Percentiles rank a stretch among this genome's conserved stretches.
phyloP scores from a whole-genome alignment of 2,329 filamentous ascomycete species.

The Chaetomiaceae sp. region DNA sequence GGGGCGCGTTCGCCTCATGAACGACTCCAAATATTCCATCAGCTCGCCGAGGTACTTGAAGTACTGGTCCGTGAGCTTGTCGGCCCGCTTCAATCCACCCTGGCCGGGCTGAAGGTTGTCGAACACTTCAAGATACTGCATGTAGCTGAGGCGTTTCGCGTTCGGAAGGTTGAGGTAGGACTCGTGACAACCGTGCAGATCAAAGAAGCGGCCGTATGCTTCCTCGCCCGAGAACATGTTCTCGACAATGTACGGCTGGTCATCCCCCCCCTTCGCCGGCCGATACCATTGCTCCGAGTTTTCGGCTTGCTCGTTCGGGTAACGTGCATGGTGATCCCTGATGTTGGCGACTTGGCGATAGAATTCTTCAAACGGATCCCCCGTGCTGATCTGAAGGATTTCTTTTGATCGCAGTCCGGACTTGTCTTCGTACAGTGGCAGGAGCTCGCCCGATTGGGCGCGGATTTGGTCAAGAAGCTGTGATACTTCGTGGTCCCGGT shows the following conservation, averaged over 20 bases:
- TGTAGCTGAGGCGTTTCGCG: conserved; percentile 78
- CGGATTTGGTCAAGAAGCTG: conserved; percentile 85
- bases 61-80: conserved; percentile 90
- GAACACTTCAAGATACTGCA: conserved; percentile 90
- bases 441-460: conserved; percentile 72
- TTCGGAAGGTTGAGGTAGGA: conserved; percentile 84
- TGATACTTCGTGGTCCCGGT: conserved; percentile 86
- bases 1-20: conserved; percentile 78
- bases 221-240: conserved; percentile 95
- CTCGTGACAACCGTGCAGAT: conserved; percentile 79
- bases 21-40: conserved; percentile 78
- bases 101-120: conserved; percentile 76
- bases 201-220: conserved; percentile 86
- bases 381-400: conserved; percentile 75
- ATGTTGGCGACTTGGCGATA: conserved; percentile 78
- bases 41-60: conserved; percentile 82
- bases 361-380: conserved; percentile 86
- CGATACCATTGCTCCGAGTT: conserved; percentile 93
- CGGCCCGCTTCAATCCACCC: conserved; percentile 67
- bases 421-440: conserved; percentile 79
- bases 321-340: conserved; percentile 82
- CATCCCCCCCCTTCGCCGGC: conserved; percentile 58
- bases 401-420: conserved; percentile 69
- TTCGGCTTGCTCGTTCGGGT: conserved; percentile 91
- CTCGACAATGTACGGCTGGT: conserved; percentile 68